Percentiles rank a stretch among this genome's conserved stretches.
Conservation (phyloP, 495 filamentous ascomycete species). For the Penicillium argentinense region DNA sequence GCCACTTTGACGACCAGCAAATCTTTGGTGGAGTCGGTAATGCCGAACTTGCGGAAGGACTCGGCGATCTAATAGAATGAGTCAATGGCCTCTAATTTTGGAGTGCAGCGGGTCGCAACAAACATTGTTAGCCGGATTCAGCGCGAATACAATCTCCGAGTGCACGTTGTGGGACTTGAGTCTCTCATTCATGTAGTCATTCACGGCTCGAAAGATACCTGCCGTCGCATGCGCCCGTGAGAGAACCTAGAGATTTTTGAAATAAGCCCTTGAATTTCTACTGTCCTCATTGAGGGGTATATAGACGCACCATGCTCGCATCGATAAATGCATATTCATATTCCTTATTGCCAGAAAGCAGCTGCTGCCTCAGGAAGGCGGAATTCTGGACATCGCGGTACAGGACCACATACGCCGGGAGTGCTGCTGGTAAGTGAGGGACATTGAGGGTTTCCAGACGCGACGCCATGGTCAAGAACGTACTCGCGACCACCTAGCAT, state of each 20-base stretch:
- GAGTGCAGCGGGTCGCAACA: conserved; percentile 6
- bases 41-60: conserved; percentile 84
- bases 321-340: conserved; percentile 96
- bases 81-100: conserved; percentile 1
- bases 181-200: conserved; percentile 57
- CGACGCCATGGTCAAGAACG: conserved; percentile 28
- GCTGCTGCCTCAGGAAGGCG: conserved; percentile 71
- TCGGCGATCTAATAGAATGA: conserved; percentile 72
- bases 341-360: conserved; percentile 73
- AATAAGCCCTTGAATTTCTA: neutral
- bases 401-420: conserved; percentile 68
- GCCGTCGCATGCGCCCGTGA: conserved; percentile 72
- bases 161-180: conserved; percentile 85
- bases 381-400: conserved; percentile 78
- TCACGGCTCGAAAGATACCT: conserved; percentile 76
- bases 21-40: conserved; percentile 64
- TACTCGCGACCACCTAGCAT: conserved; percentile 4
- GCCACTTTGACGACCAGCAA: conserved; percentile 77
- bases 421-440: conserved; percentile 64
- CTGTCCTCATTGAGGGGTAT: neutral
- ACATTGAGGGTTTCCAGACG: conserved; percentile 55
- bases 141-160: conserved; percentile 83
- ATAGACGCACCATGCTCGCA: conserved; percentile 58
- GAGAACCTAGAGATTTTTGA: conserved; percentile 47
- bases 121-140: conserved; percentile 87